These are phyloP conservation scores for Trametes maxima DNA, from an alignment of 768 basidiomycete genomes.

Conservation along the genomic window DNA sequence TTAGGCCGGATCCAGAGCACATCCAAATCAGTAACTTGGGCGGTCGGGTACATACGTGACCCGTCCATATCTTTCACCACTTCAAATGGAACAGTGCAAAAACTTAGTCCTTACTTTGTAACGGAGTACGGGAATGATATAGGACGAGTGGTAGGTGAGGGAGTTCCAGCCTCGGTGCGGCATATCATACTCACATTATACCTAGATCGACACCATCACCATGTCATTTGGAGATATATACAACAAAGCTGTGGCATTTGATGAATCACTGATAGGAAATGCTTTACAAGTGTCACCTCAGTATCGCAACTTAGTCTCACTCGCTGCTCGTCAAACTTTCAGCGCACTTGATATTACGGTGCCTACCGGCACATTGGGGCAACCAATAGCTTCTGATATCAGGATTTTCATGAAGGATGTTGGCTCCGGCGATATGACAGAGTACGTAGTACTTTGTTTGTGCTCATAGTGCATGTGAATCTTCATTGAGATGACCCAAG, in stretches of 20 bases:
- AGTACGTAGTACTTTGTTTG: neutral
- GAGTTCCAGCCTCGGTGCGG: no score
- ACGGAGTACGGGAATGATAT: neutral
- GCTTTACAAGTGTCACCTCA: slow-evolving; percentile 25
- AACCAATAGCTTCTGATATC: slow-evolving; percentile 28
- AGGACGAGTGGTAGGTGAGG: slow-evolving; percentile 1
- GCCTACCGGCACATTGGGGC: slow-evolving; percentile 11
- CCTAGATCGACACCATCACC: slow-evolving; percentile 26
- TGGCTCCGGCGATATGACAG: neutral
- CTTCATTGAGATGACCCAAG: neutral
- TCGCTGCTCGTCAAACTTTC: slow-evolving; percentile 31
- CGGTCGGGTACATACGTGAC: slow-evolving; percentile 31
- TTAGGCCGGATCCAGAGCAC: slow-evolving; percentile 29
- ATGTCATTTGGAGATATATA: slow-evolving; percentile 22
- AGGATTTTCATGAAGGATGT: slow-evolving; percentile 25
- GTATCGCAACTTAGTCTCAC: slow-evolving; percentile 29
- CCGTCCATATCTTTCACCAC: slow-evolving; percentile 29
- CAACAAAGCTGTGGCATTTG: slow-evolving; percentile 23
- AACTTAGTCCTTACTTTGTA: slow-evolving; percentile 24
- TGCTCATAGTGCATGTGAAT: neutral
- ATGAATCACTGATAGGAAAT: slow-evolving; percentile 26
- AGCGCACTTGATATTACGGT: slow-evolving; percentile 33
- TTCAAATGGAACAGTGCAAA: slow-evolving; percentile 9
- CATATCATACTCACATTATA: no score
- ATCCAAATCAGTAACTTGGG: slow-evolving; percentile 28